phyloP scores from a whole-genome alignment of 192 early-diverging fungal genomes.

The Borealophlyctis nickersoniae region DNA sequence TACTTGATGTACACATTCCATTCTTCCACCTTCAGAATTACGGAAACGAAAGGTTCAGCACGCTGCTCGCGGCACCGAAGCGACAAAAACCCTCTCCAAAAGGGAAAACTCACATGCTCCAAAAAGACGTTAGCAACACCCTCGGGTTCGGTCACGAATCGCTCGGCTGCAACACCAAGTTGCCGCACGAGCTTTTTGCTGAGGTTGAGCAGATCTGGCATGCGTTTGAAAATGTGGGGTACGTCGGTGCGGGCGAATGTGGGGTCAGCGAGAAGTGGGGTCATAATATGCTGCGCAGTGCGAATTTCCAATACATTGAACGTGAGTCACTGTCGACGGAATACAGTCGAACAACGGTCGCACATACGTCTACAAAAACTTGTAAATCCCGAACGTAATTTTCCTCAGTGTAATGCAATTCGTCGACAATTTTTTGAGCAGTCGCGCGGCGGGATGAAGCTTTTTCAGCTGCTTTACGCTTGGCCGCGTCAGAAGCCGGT shows the following conservation, averaged over 20 bases:
- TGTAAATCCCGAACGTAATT: slow-evolving; percentile 11
- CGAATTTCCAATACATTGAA: neutral
- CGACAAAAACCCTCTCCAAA: neutral
- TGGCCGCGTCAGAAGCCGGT: neutral
- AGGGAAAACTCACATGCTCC: slow-evolving; percentile 9
- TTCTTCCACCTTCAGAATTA: slow-evolving; percentile 13
- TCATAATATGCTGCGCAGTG: slow-evolving; percentile 14
- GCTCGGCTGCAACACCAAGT: slow-evolving; percentile 3
- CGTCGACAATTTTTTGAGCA: neutral
- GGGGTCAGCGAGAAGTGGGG: neutral
- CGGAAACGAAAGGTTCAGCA: neutral
- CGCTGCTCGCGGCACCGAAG: too few species aligned
- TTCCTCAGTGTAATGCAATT: slow-evolving; percentile 13
- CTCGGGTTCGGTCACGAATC: slow-evolving; percentile 9
- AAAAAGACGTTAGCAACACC: slow-evolving; percentile 13
- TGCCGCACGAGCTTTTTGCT: slow-evolving; percentile 1
- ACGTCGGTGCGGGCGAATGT: slow-evolving; percentile 6
- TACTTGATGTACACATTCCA: slow-evolving; percentile 27
- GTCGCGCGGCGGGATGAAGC: neutral
- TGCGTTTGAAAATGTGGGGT: slow-evolving; percentile 11
- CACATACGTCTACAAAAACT: slow-evolving; percentile 15
- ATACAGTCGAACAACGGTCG: neutral
- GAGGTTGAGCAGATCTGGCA: slow-evolving; percentile 2
- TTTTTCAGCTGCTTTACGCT: neutral
- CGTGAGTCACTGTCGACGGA: neutral